Conservation (phyloP, 108 stramenopile species). For the Poteriospumella lacustris region DNA sequence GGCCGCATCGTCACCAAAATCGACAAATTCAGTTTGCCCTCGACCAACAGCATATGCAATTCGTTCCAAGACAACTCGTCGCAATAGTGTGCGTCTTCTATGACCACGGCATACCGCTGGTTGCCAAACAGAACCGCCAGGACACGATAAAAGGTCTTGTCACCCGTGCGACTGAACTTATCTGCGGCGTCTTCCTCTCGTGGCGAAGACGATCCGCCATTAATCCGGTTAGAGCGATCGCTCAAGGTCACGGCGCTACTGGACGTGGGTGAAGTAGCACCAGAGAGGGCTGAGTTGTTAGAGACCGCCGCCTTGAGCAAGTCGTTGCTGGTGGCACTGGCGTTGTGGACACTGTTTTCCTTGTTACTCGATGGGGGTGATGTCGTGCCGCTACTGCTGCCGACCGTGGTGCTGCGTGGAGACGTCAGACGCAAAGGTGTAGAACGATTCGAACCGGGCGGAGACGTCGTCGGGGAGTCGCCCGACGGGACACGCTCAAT, state of each 20-base stretch:
- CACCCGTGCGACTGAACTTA: not conserved
- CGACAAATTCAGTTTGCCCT: not conserved
- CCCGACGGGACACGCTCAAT: not conserved
- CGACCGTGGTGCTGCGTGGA: not conserved
- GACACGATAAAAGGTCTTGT: not conserved
- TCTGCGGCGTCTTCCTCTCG: not conserved
- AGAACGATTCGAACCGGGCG: too few species aligned
- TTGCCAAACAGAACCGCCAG: not conserved
- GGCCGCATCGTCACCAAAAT: slow-evolving; percentile 6
- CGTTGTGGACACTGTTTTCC: not conserved
- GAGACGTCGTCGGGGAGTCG: too few species aligned
- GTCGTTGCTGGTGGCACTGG: not conserved
- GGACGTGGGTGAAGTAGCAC: not conserved
- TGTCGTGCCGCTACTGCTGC: not conserved
- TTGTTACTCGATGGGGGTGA: not conserved
- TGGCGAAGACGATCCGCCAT: too few species aligned
- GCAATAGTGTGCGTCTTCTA: slow-evolving; percentile 17
- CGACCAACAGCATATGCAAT: not conserved
- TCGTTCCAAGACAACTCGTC: slow-evolving; percentile 21
- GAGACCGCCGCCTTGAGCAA: not conserved
- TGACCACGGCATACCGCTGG: not conserved
- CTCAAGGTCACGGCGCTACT: not conserved
- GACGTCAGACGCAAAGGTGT: too few species aligned
- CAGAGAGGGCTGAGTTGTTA: not conserved
- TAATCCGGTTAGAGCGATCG: too few species aligned